These are phyloP conservation scores for Auricularia auricula-judae DNA, from an alignment of 768 basidiomycete genomes.

Conservation along the genomic window DNA sequence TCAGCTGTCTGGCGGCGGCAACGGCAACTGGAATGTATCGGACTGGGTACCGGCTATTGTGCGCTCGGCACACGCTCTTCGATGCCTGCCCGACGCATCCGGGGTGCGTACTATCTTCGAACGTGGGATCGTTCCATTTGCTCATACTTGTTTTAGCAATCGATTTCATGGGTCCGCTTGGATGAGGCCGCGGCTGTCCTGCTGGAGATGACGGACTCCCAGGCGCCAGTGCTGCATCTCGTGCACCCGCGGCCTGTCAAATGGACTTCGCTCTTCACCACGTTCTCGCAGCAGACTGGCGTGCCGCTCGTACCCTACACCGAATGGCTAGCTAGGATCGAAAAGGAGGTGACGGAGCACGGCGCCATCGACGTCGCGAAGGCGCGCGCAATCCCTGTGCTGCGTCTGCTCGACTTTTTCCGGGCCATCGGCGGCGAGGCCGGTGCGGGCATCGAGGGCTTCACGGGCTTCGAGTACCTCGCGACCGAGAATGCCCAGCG, in stretches of 20 bases:
- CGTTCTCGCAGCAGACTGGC: constrained; percentile 11
- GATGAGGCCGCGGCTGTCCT: constrained; percentile 15
- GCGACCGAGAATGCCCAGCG: background rate
- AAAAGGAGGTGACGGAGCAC: constrained; percentile 9
- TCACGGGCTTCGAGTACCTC: background rate
- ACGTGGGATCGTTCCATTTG: too few species aligned
- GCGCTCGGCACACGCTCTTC: constrained; percentile 19
- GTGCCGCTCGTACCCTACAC: constrained; percentile 23
- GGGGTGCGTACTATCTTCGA: constrained; percentile 15
- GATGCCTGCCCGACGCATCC: constrained; percentile 22
- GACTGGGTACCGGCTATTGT: constrained; percentile 38
- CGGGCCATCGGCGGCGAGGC: background rate
- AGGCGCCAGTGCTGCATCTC: constrained; percentile 11
- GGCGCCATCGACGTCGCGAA: constrained; percentile 4
- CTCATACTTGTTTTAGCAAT: background rate
- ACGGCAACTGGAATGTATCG: constrained; percentile 28
- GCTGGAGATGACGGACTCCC: constrained; percentile 12
- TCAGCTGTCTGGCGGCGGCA: constrained; percentile 23
- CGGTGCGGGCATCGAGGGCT: background rate
- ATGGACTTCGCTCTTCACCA: constrained; percentile 22
- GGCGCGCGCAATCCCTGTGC: constrained; percentile 13
- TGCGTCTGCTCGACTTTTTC: constrained; percentile 21
- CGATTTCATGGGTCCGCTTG: constrained; percentile 14
- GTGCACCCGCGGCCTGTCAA: constrained; percentile 15
- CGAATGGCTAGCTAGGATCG: constrained; percentile 20